Evolutionary conservation across 345 rosid genomes (phyloP).

Genomic region (Physaria fendleri): DNA sequence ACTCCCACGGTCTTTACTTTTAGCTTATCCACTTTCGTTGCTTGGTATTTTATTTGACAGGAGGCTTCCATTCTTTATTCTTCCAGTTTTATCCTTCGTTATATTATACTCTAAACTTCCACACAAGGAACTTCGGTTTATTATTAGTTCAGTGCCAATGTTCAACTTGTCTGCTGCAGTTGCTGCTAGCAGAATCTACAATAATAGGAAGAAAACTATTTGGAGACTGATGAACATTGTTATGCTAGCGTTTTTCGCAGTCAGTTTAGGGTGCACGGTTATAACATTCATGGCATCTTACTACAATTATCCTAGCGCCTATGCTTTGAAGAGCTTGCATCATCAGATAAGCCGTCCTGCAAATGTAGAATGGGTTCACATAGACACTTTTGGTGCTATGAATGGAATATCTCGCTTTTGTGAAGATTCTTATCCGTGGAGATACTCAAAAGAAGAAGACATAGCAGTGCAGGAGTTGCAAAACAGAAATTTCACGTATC

Average conservation of each 20-base stretch:
- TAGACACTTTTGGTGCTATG: slow-evolving; percentile 89
- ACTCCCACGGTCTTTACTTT: slow-evolving; percentile 78
- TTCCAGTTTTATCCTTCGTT: slow-evolving; percentile 68
- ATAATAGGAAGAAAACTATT: slow-evolving; percentile 65
- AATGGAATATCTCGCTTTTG: slow-evolving; percentile 94
- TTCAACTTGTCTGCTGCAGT: slow-evolving; percentile 91
- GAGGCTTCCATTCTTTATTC: slow-evolving; percentile 51
- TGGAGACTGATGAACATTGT: slow-evolving; percentile 67
- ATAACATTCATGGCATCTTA: slow-evolving; percentile 77
- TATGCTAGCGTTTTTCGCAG: slow-evolving; percentile 50
- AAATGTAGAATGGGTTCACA: slow-evolving; percentile 72
- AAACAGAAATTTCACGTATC: slow-evolving; percentile 66
- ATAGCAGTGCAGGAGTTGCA: slow-evolving; percentile 45
- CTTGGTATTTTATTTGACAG: slow-evolving; percentile 72
- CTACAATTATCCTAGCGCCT: slow-evolving; percentile 86
- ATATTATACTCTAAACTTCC: slow-evolving; percentile 93
- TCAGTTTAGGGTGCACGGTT: slow-evolving; percentile 89
- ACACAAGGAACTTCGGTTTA: slow-evolving; percentile 98
- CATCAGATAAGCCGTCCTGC: slow-evolving; percentile 47
- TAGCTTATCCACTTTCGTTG: slow-evolving; percentile 87
- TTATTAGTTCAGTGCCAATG: slow-evolving; percentile 86
- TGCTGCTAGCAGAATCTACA: slow-evolving; percentile 85
- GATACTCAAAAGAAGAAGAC: slow-evolving; percentile 94
- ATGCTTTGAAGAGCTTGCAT: slow-evolving; percentile 78
- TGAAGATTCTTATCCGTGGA: slow-evolving; percentile 73